Percentiles rank a stretch among this genome's conserved stretches.
Evolutionary conservation across 345 rosid species (phyloP).

Genomic region (Citrus glauca): DNA sequence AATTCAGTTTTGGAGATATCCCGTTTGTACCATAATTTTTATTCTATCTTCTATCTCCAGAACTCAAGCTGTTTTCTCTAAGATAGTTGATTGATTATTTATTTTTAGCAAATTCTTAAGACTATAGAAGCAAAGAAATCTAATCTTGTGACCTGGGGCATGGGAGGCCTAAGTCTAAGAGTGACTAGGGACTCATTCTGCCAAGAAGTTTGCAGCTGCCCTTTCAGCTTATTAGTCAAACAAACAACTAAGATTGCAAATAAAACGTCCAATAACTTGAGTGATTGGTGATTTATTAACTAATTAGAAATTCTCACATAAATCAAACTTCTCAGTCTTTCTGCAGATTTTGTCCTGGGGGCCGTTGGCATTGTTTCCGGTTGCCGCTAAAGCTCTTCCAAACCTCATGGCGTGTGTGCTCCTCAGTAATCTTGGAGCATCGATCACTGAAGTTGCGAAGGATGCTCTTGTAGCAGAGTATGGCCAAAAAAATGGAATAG

Average conservation of each 20-base stretch:
- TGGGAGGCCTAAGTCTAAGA: background rate
- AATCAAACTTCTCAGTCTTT: slow-evolving; percentile 39
- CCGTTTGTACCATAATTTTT: background rate
- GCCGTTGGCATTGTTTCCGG: slow-evolving; percentile 55
- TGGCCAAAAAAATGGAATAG: slow-evolving; percentile 50
- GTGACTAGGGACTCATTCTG: background rate
- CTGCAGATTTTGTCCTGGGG: slow-evolving; percentile 88
- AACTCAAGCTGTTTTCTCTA: background rate
- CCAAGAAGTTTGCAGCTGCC: background rate
- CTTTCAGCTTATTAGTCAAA: background rate
- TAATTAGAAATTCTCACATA: slow-evolving; percentile 2
- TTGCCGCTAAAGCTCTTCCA: slow-evolving; percentile 59
- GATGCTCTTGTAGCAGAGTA: slow-evolving; percentile 92
- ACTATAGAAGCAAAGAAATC: background rate
- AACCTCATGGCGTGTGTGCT: slow-evolving; percentile 58
- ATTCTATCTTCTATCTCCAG: background rate
- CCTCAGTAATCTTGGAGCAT: slow-evolving; percentile 79
- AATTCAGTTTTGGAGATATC: background rate
- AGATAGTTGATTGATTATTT: background rate
- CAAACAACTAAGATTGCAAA: background rate
- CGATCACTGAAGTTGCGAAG: slow-evolving; percentile 78
- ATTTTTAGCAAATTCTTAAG: background rate
- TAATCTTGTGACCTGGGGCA: background rate
- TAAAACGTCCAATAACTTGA: background rate
- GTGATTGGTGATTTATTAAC: background rate